Conservation (phyloP, 2,329 filamentous ascomycete species). For the Peltaster fructicola region DNA sequence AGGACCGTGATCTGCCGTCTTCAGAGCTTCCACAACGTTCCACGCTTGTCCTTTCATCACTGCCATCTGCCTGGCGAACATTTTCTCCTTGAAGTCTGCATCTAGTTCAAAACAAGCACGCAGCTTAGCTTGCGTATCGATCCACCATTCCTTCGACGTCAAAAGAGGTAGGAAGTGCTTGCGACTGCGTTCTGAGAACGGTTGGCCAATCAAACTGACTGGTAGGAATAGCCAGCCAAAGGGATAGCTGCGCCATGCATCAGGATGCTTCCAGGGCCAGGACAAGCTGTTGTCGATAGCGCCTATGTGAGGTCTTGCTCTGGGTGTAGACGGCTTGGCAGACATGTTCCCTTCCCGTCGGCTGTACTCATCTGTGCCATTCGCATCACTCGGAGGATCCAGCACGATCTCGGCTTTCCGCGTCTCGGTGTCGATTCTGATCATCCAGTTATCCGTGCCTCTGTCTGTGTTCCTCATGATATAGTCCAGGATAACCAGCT, state of each 20-base stretch:
- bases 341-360: slow-evolving; percentile 66
- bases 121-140: slow-evolving; percentile 73
- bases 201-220: slow-evolving; percentile 86
- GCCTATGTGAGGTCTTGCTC: slow-evolving; percentile 59
- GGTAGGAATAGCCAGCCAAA: slow-evolving; percentile 98
- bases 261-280: slow-evolving; percentile 98
- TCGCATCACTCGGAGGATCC: slow-evolving; percentile 45
- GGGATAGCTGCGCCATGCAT: slow-evolving; percentile 81
- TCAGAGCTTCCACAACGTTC: slow-evolving; percentile 97
- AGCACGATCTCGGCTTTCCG: slow-evolving; percentile 73
- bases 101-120: slow-evolving; percentile 81
- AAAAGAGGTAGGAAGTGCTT: slow-evolving; percentile 92
- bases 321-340: slow-evolving; percentile 33
- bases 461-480: slow-evolving; percentile 98
- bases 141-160: slow-evolving; percentile 94
- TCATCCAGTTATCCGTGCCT: slow-evolving; percentile 98
- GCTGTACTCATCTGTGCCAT: slow-evolving; percentile 19
- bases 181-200: slow-evolving; percentile 84
- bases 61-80: slow-evolving; percentile 96
- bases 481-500: slow-evolving; percentile 92
- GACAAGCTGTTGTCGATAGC: slow-evolving; percentile 97
- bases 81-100: slow-evolving; percentile 90
- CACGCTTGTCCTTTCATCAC: slow-evolving; percentile 99
- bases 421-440: slow-evolving; percentile 76
- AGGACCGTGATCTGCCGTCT: slow-evolving; percentile 79